phyloP scores from a whole-genome alignment of 139 green algal genomes.

The Coelastrella sp. region DNA sequence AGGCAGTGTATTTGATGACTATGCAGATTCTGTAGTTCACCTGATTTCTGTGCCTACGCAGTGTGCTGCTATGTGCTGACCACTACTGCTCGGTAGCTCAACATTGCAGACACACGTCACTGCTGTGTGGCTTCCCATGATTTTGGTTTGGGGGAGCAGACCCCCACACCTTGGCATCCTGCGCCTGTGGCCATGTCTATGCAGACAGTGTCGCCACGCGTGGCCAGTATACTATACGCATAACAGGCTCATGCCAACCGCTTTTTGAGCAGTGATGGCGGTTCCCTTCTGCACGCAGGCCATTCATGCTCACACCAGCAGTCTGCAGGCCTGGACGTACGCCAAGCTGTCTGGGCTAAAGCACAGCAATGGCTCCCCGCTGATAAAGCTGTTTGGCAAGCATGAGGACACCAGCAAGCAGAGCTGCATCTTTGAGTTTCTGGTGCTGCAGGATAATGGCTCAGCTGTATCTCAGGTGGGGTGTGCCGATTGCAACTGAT shows the following conservation, averaged over 20 bases:
- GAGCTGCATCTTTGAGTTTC: slow-evolving; percentile 57
- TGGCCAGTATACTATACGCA: no score
- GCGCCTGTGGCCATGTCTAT: no score
- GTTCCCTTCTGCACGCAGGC: background rate
- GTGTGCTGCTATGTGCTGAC: background rate
- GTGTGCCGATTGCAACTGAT: background rate
- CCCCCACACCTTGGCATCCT: no score
- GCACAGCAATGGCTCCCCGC: slow-evolving; percentile 72
- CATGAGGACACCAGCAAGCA: slow-evolving; percentile 53
- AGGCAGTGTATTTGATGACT: no score
- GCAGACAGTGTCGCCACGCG: no score
- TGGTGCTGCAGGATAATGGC: slow-evolving; percentile 42
- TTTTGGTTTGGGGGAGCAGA: no score
- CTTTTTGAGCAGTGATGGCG: no score
- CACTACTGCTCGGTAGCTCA: no score
- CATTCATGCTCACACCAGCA: slow-evolving; percentile 50
- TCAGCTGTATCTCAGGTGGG: background rate
- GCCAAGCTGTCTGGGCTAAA: slow-evolving; percentile 51
- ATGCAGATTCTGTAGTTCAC: no score
- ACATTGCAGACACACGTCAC: no score
- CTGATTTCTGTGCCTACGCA: background rate
- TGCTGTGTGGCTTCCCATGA: no score
- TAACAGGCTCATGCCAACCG: no score
- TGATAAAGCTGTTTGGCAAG: slow-evolving; percentile 74
- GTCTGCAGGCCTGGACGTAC: slow-evolving; percentile 55